A percentile compares a stretch with the other conserved stretches of the same genome.
phyloP scores from a whole-genome alignment of 108 stramenopile species.

The Skeletonema grethae region DNA sequence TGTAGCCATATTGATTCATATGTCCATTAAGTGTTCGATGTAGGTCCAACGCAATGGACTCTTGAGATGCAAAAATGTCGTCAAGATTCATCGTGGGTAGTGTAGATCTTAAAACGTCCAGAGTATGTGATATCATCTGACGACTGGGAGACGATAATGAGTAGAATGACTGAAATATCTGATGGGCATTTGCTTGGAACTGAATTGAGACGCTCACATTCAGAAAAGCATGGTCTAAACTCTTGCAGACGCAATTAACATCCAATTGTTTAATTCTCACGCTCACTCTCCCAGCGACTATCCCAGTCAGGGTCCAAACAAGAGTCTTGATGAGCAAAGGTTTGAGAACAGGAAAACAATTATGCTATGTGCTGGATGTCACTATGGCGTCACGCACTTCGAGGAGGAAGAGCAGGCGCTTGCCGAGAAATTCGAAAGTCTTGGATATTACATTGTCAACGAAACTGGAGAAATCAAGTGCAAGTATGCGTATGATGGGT shows the following conservation, averaged over 20 bases:
- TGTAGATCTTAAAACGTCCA: slow-evolving; percentile 55
- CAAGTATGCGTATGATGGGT: too few species aligned
- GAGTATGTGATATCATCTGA: slow-evolving; percentile 54
- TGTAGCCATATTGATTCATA: slow-evolving; percentile 50
- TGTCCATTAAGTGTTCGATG: slow-evolving; percentile 36
- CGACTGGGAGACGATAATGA: slow-evolving; percentile 48
- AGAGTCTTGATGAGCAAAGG: too few species aligned
- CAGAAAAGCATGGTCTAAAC: slow-evolving; percentile 67
- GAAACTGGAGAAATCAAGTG: too few species aligned
- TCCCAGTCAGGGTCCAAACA: too few species aligned
- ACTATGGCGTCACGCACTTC: too few species aligned
- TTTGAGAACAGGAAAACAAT: too few species aligned
- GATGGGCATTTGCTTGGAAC: slow-evolving; percentile 33
- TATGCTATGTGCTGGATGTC: too few species aligned
- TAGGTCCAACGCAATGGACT: slow-evolving; percentile 68
- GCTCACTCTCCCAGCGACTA: slow-evolving; percentile 48
- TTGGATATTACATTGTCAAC: too few species aligned
- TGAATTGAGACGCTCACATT: slow-evolving; percentile 48
- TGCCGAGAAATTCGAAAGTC: too few species aligned
- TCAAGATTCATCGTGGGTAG: slow-evolving; percentile 59
- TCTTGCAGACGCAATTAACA: slow-evolving; percentile 67
- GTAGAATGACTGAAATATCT: slow-evolving; percentile 55
- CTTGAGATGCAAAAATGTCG: slow-evolving; percentile 70
- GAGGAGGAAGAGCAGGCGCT: too few species aligned
- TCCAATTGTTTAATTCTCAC: slow-evolving; percentile 59